Base-by-base conservation (phyloP, 257 asterid genomes). In the Petunia axillaris region DNA sequence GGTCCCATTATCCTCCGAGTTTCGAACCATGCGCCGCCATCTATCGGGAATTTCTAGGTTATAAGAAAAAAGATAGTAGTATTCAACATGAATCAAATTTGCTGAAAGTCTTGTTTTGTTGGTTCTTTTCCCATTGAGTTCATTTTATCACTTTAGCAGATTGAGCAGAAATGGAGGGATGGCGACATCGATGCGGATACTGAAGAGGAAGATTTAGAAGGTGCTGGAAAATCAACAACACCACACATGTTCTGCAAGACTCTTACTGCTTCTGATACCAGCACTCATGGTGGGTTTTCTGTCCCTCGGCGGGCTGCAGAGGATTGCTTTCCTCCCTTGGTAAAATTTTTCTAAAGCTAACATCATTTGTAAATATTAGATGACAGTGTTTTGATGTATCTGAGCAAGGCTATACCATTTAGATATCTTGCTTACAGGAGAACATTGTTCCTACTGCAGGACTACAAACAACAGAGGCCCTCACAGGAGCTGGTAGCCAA, bases 281-380 rank as follows among this genome's bases (percentile, higher is more conserved):
- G 99, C 89, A 95, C 98, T 9, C 99, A 95, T 83, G 99, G 99
- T 53, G 99, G 99, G 83, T 95, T 95, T 81, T 95, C 99, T 5
- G 99, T 95, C 64, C 99, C 98, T 46, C 98, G 99, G n/a, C 91
- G 98, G 40, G 98, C 98, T 48, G 99, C 99, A 10, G 98, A 95
- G 84, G 99, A 95, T 87, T 95, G 99, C 83, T 93, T 95, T 81
- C 98, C 99, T 79, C 97, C 99, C 55, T 84, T 95, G 94, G 99
- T 95, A 91, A 54, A 15, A 11, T 54, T 15, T 73, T 73, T 46
- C 35, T 35, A 5, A 73, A 73, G 43, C 7, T 11, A 3, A 50
- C 62, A 35, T 71, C 46, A 36, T 10, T 50, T 50, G 36, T 48
- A 50, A 73, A 50, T 36, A 6, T 44, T 50, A 73, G 78, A 73